Evolutionary conservation across 2,329 filamentous ascomycete genomes (phyloP), one percentile per base, ranked within the genome.

Genomic region (Aspergillus terreus): DNA sequence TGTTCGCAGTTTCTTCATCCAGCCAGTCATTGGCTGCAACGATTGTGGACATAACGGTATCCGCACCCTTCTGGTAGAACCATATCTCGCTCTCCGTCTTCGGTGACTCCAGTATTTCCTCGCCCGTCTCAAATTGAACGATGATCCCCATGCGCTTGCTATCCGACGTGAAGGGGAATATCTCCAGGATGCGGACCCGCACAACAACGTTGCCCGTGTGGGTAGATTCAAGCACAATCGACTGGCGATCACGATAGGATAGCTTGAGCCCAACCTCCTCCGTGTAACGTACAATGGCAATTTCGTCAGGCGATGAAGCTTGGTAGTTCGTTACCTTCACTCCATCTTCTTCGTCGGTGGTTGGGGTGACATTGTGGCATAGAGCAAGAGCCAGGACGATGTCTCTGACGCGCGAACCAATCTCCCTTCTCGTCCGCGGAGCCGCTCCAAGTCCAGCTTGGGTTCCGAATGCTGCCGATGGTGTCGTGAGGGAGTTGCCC

Each of bases 121-220:
- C 76, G 30, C 77, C 76, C 12, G 86, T 82, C 25, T 85, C 79
- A 64, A 97, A 96, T 60, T 92, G 87, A 17, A 96, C 90, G 54
- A 99, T 86, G 53, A 99, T 92, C 9, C 95, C 94, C 94, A 99
- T 99, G 47, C 94, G 85, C 73, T 99, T 99, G 59, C 92, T 92
- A 59, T 97, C 94, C 0, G 92, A 96, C 0, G 94, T 99, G 68
- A 99, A 99, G 0, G 95, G 95, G 63, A 99, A 99, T 2, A 97
- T 85, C 42, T 97, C 92, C 4, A 97, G 79, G 45, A 99, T 95
- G 50, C 86, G 85, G 23, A 95, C 92, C 21, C 86, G 86, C 23
- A 99, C 90, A 3, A 94, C 87, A 0, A 83, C 76, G 46, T 86
- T 82, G 17, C 87, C 85, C 3, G 83, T 88, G 49, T 87, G 84